These are phyloP conservation scores for Zanthoxylum bungeanum DNA, from an alignment of 345 rosid genomes.

Conservation along the genomic window DNA sequence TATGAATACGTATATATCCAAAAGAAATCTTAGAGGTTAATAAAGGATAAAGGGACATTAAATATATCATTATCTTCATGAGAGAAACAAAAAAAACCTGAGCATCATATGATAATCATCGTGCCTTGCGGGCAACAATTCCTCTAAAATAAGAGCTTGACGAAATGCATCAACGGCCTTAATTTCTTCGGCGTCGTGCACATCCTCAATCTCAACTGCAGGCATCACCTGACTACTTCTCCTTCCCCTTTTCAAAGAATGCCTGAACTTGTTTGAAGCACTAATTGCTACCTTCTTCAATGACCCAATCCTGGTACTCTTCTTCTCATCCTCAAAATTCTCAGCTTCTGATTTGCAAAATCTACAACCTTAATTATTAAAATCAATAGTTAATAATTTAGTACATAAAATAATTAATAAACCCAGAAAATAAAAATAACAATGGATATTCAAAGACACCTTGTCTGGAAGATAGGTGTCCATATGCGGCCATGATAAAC, in stretches of 20 bases:
- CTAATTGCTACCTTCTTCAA: slow-evolving; percentile 57
- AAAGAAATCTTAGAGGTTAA: slow-evolving; percentile 5
- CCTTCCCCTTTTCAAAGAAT: slow-evolving; percentile 63
- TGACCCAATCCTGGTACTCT: slow-evolving; percentile 60
- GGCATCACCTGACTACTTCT: slow-evolving; percentile 82
- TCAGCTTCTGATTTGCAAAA: slow-evolving; percentile 32
- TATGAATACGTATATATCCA: neutral
- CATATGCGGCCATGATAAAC: slow-evolving; percentile 35
- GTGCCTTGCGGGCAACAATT: slow-evolving; percentile 69
- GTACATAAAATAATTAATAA: neutral
- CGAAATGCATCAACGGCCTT: slow-evolving; percentile 81
- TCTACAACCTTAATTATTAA: neutral
- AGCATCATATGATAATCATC: slow-evolving; percentile 95
- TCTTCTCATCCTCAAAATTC: slow-evolving; percentile 42
- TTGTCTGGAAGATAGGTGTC: slow-evolving; percentile 19
- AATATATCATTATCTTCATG: too few species aligned
- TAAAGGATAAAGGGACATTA: neutral
- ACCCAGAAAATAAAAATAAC: neutral
- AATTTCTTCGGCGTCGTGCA: slow-evolving; percentile 71
- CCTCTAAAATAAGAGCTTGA: slow-evolving; percentile 69
- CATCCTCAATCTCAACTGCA: slow-evolving; percentile 55
- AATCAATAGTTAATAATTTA: neutral
- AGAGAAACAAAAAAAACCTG: slow-evolving; percentile 45
- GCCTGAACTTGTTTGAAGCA: slow-evolving; percentile 76
- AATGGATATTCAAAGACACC: slow-evolving; percentile 9